Conservation (phyloP, 1,284 basidiomycete genomes). For the Trametes sp. region DNA sequence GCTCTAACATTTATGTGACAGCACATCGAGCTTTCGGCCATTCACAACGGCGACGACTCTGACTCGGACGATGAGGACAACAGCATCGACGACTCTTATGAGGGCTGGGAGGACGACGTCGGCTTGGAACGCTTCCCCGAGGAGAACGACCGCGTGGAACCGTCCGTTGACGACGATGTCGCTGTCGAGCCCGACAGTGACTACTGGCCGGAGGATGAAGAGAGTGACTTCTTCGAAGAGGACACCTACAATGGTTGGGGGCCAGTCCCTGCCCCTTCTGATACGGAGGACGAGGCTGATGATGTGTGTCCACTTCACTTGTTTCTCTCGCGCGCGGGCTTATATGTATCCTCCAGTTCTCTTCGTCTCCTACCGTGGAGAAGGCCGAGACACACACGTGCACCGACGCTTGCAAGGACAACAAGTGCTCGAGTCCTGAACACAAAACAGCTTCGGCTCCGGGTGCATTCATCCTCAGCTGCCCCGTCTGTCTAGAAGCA, state of each 20-base stretch:
- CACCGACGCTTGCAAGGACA: background rate
- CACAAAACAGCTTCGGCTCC: background rate
- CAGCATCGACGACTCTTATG: constrained; percentile 30
- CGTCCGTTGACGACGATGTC: constrained; percentile 22
- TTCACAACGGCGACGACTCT: constrained; percentile 39
- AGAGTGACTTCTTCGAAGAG: constrained; percentile 30
- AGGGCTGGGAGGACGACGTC: constrained; percentile 41
- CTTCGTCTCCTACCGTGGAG: background rate
- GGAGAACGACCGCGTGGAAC: constrained; percentile 27
- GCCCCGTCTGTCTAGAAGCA: constrained; percentile 41
- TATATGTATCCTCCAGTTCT: background rate
- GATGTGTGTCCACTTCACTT: constrained; percentile 1
- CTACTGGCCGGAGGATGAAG: constrained; percentile 39
- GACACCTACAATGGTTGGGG: constrained; percentile 26
- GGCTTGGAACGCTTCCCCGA: constrained; percentile 35
- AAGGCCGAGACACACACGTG: background rate
- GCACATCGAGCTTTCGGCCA: constrained; percentile 40
- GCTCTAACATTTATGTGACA: constrained; percentile 14
- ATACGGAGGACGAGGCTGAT: background rate
- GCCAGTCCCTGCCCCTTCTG: constrained; percentile 17
- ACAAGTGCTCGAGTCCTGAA: background rate
- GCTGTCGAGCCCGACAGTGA: constrained; percentile 22
- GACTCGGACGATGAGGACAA: constrained; percentile 36
- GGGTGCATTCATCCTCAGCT: constrained; percentile 28
- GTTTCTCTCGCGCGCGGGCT: too few species aligned